Percentiles rank a stretch among this genome's conserved stretches.
Evolutionary conservation across 306 rosid genomes (phyloP).

Genomic region (Prunus fruticosa): DNA sequence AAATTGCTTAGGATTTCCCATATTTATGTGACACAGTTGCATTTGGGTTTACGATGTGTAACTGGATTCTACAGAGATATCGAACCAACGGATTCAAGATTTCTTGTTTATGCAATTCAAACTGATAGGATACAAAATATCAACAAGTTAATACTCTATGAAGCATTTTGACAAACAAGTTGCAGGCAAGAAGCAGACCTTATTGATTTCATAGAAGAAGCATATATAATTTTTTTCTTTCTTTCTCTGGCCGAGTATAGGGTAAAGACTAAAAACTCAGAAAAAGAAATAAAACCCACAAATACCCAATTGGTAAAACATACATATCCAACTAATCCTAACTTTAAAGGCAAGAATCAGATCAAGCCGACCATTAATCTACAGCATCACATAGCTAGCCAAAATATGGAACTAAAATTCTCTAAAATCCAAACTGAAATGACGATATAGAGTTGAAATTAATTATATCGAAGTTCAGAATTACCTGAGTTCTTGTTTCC

Average conservation of each 20-base stretch:
- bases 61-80: not conserved
- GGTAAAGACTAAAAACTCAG: not conserved
- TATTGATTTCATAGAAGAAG: not conserved
- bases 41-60: not conserved
- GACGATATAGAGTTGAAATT: not conserved
- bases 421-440: not conserved
- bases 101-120: not conserved
- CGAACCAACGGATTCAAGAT: not conserved
- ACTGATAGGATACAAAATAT: too few species aligned
- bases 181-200: not conserved
- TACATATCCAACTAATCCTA: not conserved
- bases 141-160: too few species aligned
- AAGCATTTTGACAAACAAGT: not conserved
- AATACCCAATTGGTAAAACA: not conserved
- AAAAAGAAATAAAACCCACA: too few species aligned
- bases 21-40: not conserved
- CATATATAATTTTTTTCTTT: not conserved
- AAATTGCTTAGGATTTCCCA: not conserved
- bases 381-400: not conserved
- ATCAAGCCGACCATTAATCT: not conserved
- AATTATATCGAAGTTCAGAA: too few species aligned
- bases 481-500: conserved; percentile 17
- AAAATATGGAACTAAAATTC: not conserved
- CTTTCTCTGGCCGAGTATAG: not conserved
- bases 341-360: not conserved